These are phyloP conservation scores for Aspergillus pseudoviridinutans DNA, from an alignment of 2,329 filamentous ascomycete species.

Conservation along the genomic window DNA sequence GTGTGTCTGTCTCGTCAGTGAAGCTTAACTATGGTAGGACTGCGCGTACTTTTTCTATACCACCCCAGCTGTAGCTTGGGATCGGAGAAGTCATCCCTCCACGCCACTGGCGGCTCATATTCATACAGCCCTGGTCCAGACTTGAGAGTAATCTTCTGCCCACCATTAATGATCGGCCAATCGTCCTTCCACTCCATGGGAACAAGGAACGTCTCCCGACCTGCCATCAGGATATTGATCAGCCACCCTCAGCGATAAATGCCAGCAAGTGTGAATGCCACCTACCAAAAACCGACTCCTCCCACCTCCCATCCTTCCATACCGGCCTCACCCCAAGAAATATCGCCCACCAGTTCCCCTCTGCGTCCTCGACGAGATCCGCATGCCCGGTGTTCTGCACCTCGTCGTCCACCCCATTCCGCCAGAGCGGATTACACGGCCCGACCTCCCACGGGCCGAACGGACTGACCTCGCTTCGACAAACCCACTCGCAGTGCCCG, in stretches of 20 bases:
- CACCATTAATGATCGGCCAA: slow-evolving; percentile 51
- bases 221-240: slow-evolving; percentile 18
- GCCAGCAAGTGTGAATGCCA: not conserved
- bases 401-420: slow-evolving; percentile 46
- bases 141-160: slow-evolving; percentile 41
- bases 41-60: slow-evolving; percentile 38
- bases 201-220: slow-evolving; percentile 50
- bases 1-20: slow-evolving; percentile 39
- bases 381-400: slow-evolving; percentile 51
- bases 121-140: slow-evolving; percentile 19
- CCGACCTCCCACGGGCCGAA: slow-evolving; percentile 62
- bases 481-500: slow-evolving; percentile 58
- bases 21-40: not conserved
- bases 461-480: slow-evolving; percentile 48
- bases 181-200: slow-evolving; percentile 49
- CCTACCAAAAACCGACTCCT: slow-evolving; percentile 43
- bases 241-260: not conserved
- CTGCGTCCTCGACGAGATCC: slow-evolving; percentile 45
- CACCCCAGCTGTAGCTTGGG: slow-evolving; percentile 28
- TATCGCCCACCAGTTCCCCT: slow-evolving; percentile 49
- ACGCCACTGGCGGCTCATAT: slow-evolving; percentile 13
- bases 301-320: slow-evolving; percentile 23
- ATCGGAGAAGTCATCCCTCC: slow-evolving; percentile 35
- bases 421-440: slow-evolving; percentile 56
- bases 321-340: slow-evolving; percentile 45